phyloP scores from a whole-genome alignment of 257 asterid species.

The Forsythia viridissima region DNA sequence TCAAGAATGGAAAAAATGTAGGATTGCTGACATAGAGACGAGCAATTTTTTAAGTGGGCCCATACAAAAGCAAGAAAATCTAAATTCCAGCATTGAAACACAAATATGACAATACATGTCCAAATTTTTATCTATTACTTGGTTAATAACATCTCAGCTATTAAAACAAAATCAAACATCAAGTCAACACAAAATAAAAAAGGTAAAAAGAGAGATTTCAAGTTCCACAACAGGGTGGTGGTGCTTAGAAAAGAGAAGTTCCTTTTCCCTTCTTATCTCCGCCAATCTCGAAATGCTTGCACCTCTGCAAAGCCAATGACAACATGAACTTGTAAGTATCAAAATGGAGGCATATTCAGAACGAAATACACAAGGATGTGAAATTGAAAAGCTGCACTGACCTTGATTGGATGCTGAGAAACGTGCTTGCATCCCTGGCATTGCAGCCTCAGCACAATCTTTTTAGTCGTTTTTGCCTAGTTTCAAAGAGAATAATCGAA shows the following conservation, averaged over 20 bases:
- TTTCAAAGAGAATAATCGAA: not conserved
- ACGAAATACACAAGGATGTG: not conserved
- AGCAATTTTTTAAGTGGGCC: too few relatives aligned
- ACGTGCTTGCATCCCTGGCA: conserved; percentile 49
- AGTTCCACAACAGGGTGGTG: not conserved
- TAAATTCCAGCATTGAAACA: not conserved
- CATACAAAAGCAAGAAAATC: not conserved
- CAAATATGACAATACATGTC: not conserved
- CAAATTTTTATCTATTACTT: not conserved
- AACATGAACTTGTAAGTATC: not conserved
- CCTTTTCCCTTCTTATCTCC: conserved; percentile 52
- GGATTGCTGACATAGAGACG: too few relatives aligned
- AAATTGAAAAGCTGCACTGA: not conserved
- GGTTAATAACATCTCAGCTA: not conserved
- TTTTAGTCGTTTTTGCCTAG: conserved; percentile 50
- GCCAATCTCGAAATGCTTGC: conserved; percentile 51
- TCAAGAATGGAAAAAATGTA: too few relatives aligned
- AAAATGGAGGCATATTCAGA: not conserved
- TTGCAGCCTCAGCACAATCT: conserved; percentile 50
- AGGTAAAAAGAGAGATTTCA: not conserved
- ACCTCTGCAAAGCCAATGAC: conserved; percentile 31
- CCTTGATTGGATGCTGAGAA: conserved; percentile 51
- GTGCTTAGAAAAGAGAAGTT: conserved; percentile 38
- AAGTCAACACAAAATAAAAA: not conserved
- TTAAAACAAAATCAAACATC: not conserved